These are phyloP conservation scores for Priceomyces castillae DNA, from an alignment of 805 yeast species.

Conservation along the genomic window DNA sequence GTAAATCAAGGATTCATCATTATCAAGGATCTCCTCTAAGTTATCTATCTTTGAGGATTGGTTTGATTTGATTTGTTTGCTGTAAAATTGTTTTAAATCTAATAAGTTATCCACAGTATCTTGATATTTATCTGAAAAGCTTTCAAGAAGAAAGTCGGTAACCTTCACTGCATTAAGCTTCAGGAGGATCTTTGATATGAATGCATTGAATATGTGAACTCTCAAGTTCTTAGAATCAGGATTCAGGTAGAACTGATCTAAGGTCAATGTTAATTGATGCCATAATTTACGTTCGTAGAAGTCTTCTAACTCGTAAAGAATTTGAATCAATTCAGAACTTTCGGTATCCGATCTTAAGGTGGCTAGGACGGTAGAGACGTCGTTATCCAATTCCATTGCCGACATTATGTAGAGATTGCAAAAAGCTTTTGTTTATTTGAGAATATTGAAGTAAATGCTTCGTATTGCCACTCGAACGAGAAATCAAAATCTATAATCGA, in stretches of 20 bases:
- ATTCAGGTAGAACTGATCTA: slow-evolving; percentile 59
- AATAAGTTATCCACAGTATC: slow-evolving; percentile 36
- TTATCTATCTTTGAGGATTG: slow-evolving; percentile 26
- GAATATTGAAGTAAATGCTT: background rate
- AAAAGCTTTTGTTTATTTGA: background rate
- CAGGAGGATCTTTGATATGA: slow-evolving; percentile 62
- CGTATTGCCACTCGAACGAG: slow-evolving; percentile 4
- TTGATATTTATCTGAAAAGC: slow-evolving; percentile 33
- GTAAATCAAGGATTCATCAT: slow-evolving; percentile 54
- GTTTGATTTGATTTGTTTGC: slow-evolving; percentile 24
- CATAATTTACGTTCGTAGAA: slow-evolving; percentile 85
- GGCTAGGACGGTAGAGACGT: slow-evolving; percentile 47
- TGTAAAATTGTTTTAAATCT: slow-evolving; percentile 29
- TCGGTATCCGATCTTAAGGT: slow-evolving; percentile 67
- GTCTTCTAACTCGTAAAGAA: slow-evolving; percentile 74
- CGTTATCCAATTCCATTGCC: slow-evolving; percentile 41
- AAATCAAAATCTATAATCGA: background rate
- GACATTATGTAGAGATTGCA: slow-evolving; percentile 14
- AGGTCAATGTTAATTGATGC: slow-evolving; percentile 82
- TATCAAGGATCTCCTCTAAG: slow-evolving; percentile 33
- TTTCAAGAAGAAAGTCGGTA: slow-evolving; percentile 65
- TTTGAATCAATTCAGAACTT: slow-evolving; percentile 53
- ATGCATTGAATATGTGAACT: slow-evolving; percentile 64
- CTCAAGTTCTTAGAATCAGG: slow-evolving; percentile 55
- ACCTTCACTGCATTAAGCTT: slow-evolving; percentile 77